phyloP scores from a whole-genome alignment of 352 stramenopile genomes.

The Thalassiosira livingstoniorum region DNA sequence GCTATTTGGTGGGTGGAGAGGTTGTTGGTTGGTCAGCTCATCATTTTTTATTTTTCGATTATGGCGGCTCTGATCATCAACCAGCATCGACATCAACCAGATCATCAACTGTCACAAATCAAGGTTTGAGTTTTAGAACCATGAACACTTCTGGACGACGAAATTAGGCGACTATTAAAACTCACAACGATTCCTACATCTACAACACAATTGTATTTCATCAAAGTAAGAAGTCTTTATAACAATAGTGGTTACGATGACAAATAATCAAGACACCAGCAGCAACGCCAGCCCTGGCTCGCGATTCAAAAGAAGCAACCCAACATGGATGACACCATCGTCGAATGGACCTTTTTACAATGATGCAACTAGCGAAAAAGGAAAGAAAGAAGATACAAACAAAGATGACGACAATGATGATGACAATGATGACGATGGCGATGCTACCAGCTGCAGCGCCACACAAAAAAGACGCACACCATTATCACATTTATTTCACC shows the following conservation, averaged over 20 bases:
- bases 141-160: too few species aligned
- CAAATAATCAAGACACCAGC: neutral
- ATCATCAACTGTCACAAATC: too few species aligned
- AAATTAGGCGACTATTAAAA: too few species aligned
- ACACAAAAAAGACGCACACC: constrained; percentile 6
- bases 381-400: constrained; percentile 36
- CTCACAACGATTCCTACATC: too few species aligned
- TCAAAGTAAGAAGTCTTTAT: neutral
- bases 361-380: constrained; percentile 7
- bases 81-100: too few species aligned
- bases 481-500: constrained; percentile 7
- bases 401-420: constrained; percentile 19
- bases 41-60: too few species aligned
- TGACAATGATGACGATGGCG: neutral
- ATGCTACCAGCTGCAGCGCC: neutral
- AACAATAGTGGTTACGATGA: constrained; percentile 18
- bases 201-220: too few species aligned
- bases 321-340: neutral
- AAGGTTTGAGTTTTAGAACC: too few species aligned
- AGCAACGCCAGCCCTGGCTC: neutral
- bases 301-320: too few species aligned
- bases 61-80: too few species aligned
- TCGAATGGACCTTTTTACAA: neutral
- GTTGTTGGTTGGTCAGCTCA: too few species aligned
- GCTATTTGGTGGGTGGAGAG: too few species aligned